phyloP scores from a whole-genome alignment of 1,139 yeast genomes.

The Diutina siamensis region DNA sequence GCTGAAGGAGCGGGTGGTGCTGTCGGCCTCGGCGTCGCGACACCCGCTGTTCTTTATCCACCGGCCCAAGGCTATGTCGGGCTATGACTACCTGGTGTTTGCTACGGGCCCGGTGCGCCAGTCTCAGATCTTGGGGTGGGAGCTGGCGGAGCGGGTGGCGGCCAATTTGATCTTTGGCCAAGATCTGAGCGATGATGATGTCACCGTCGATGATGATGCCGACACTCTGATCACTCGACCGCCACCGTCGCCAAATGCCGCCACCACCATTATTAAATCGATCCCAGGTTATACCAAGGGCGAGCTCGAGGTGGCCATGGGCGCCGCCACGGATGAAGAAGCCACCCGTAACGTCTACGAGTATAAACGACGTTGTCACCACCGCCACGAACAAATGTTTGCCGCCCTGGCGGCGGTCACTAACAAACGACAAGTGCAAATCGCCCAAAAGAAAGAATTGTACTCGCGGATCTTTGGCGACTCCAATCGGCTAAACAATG shows the following conservation, averaged over 20 bases:
- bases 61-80: constrained; percentile 13
- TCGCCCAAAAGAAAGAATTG: constrained; percentile 30
- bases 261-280: constrained; percentile 13
- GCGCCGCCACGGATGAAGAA: constrained; percentile 11
- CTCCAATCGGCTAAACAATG: constrained; percentile 27
- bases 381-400: constrained; percentile 1
- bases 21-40: not conserved
- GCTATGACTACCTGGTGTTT: constrained; percentile 17
- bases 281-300: constrained; percentile 33
- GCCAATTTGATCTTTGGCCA: constrained; percentile 26
- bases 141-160: constrained; percentile 31
- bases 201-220: constrained; percentile 1
- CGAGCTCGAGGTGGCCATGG: constrained; percentile 19
- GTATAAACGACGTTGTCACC: not conserved
- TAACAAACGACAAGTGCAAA: constrained; percentile 30
- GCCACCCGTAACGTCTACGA: constrained; percentile 18
- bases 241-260: not conserved
- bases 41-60: constrained; percentile 11
- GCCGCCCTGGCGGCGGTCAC: constrained; percentile 14
- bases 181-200: constrained; percentile 11
- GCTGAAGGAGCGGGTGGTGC: constrained; percentile 10
- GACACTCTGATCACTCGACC: constrained; percentile 4
- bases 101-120: constrained; percentile 15
- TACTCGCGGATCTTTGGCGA: constrained; percentile 29
- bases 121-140: constrained; percentile 38